Percentiles rank a stretch among this genome's conserved stretches.
Evolutionary conservation across 1,284 basidiomycete genomes (phyloP).

Genomic region (Lentinula novae-zelandiae): DNA sequence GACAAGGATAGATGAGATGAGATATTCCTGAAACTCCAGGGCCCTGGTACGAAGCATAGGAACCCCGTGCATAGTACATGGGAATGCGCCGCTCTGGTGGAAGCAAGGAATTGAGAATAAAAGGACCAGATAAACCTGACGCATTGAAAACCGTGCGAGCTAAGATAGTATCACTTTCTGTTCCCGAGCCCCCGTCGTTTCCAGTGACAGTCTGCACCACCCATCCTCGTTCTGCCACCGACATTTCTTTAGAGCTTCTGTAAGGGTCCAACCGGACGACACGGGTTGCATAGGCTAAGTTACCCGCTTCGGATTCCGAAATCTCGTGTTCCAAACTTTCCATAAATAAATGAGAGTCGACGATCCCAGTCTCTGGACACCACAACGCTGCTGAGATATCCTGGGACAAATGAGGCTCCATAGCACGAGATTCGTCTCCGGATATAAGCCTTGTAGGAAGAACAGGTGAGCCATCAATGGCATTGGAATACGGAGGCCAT

Average conservation of each 20-base stretch:
- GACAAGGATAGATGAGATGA: constrained; percentile 88
- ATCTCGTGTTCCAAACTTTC: constrained; percentile 80
- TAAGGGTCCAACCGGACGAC: constrained; percentile 86
- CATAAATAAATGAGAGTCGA: constrained; percentile 85
- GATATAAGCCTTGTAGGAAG: constrained; percentile 70
- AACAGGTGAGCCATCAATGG: constrained; percentile 26
- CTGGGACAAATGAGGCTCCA: constrained; percentile 81
- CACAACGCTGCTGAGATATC: constrained; percentile 75
- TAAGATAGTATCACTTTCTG: constrained; percentile 71
- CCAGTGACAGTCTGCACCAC: constrained; percentile 65
- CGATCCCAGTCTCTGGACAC: constrained; percentile 87
- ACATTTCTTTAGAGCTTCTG: constrained; percentile 6
- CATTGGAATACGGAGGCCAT: constrained; percentile 44
- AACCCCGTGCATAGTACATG: constrained; percentile 78
- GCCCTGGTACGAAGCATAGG: constrained; percentile 85
- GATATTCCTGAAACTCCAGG: constrained; percentile 64
- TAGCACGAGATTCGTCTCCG: constrained; percentile 65
- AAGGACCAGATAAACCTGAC: constrained; percentile 75
- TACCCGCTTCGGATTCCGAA: constrained; percentile 63
- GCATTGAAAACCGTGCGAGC: constrained; percentile 86
- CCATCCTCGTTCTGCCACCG: constrained; percentile 51
- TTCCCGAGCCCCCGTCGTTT: constrained; percentile 27
- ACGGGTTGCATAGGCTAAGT: constrained; percentile 78
- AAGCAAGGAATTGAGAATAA: constrained; percentile 71
- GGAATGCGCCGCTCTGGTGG: constrained; percentile 52